Conservation (phyloP, 2,329 filamentous ascomycete genomes). For the Phaeophleospora eucalypticola region DNA sequence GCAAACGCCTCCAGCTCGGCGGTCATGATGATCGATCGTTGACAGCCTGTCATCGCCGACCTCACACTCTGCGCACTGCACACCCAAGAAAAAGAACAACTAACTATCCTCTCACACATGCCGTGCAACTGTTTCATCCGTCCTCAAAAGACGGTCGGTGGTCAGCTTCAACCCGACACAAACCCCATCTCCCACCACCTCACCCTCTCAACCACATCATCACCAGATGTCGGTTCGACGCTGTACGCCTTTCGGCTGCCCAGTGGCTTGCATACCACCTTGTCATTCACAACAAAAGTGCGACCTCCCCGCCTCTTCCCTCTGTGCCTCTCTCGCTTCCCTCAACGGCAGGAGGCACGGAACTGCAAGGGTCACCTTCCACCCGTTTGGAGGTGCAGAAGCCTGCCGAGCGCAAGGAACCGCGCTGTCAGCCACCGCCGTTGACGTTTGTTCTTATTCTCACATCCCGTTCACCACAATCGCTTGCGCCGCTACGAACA, state of each 20-base stretch:
- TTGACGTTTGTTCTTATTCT: too few species aligned
- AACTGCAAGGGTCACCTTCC: neutral
- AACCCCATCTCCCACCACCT: neutral
- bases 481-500: too few species aligned
- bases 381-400: too few species aligned
- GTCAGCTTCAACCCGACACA: conserved; percentile 4
- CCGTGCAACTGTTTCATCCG: conserved; percentile 10
- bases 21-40: neutral
- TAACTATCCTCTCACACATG: conserved; percentile 4
- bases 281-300: neutral
- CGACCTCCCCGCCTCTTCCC: neutral
- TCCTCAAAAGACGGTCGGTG: conserved; percentile 2
- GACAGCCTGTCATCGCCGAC: conserved; percentile 17
- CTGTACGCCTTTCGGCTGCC: neutral
- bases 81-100: too few species aligned
- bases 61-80: neutral
- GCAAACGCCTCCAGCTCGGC: conserved; percentile 1
- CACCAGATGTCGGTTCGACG: neutral
- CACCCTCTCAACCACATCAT: neutral
- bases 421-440: too few species aligned
- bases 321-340: neutral
- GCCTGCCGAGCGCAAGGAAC: too few species aligned
- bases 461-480: too few species aligned
- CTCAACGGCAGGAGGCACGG: neutral
- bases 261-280: neutral